These are phyloP conservation scores for Penicillium pulvis DNA, from an alignment of 495 filamentous ascomycete species.

Conservation along the genomic window DNA sequence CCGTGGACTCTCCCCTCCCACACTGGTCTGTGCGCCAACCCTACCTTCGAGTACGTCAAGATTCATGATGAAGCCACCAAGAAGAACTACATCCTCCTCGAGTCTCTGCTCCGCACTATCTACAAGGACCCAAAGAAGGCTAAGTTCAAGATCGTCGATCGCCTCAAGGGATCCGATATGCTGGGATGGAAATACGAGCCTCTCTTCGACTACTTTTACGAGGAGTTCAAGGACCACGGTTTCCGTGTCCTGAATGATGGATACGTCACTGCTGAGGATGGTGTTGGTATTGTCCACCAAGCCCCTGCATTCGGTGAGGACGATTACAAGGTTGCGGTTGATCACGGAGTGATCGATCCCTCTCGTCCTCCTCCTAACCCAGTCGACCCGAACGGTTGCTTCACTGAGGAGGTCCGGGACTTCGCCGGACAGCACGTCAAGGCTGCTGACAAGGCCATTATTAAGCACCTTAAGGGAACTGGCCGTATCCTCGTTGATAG, in stretches of 20 bases:
- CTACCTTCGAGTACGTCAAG: slow-evolving; percentile 93
- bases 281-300: slow-evolving; percentile 95
- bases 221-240: slow-evolving; percentile 85
- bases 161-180: slow-evolving; percentile 84
- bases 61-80: slow-evolving; percentile 79
- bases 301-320: slow-evolving; percentile 95
- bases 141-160: slow-evolving; percentile 85
- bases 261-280: slow-evolving; percentile 91
- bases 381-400: slow-evolving; percentile 79
- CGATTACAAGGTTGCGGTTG: slow-evolving; percentile 85
- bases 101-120: slow-evolving; percentile 78
- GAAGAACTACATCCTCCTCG: slow-evolving; percentile 86
- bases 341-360: slow-evolving; percentile 75
- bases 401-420: slow-evolving; percentile 77
- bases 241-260: slow-evolving; percentile 84
- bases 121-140: slow-evolving; percentile 99
- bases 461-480: slow-evolving; percentile 81
- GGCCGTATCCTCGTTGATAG: slow-evolving; percentile 85
- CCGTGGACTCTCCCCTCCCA: slow-evolving; percentile 92
- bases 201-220: slow-evolving; percentile 90
- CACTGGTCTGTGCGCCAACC: slow-evolving; percentile 76
- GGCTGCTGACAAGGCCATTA: slow-evolving; percentile 90
- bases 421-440: slow-evolving; percentile 93
- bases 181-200: slow-evolving; percentile 91
- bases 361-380: slow-evolving; percentile 84